Percentiles rank a stretch among this genome's conserved stretches.
Evolutionary conservation across 202 grass and related monocot species (phyloP).

Genomic region (Bolboschoenoplectus hybrid): DNA sequence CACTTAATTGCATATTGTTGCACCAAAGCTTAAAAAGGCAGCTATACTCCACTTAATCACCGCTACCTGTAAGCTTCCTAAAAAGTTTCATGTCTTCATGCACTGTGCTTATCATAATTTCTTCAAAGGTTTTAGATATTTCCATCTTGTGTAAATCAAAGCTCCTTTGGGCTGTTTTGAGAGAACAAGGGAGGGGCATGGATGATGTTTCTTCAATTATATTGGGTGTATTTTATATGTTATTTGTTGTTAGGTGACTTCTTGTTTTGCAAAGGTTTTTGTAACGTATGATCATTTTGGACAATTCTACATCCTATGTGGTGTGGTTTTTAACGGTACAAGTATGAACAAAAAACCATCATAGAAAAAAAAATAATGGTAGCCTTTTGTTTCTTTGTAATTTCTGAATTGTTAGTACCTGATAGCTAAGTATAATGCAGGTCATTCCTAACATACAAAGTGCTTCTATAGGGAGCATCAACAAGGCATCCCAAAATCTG

Average conservation of each 20-base stretch:
- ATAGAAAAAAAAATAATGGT: not conserved
- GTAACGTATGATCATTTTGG: not conserved
- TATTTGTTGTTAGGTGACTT: not conserved
- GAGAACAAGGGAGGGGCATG: not conserved
- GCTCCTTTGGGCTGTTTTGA: not conserved
- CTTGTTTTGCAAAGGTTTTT: conserved; percentile 2
- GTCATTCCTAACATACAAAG: conserved; percentile 63
- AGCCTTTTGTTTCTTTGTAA: conserved; percentile 6
- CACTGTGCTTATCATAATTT: not conserved
- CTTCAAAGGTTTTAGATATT: conserved; percentile 3
- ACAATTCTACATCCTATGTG: not conserved
- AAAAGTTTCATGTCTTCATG: not conserved
- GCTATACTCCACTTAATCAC: not conserved
- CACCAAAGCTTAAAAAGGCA: not conserved
- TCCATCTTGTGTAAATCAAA: not conserved
- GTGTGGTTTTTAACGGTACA: not conserved
- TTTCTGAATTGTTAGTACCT: conserved; percentile 29
- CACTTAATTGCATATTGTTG: not conserved
- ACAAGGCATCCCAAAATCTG: conserved; percentile 43
- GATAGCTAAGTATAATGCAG: conserved; percentile 42
- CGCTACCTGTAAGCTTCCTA: not conserved
- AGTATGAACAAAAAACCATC: not conserved
- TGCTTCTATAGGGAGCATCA: conserved; percentile 44
- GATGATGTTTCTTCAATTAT: not conserved
- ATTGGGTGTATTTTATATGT: not conserved